phyloP scores from a whole-genome alignment of 2,329 filamentous ascomycete species.

The Colletotrichum lentis region DNA sequence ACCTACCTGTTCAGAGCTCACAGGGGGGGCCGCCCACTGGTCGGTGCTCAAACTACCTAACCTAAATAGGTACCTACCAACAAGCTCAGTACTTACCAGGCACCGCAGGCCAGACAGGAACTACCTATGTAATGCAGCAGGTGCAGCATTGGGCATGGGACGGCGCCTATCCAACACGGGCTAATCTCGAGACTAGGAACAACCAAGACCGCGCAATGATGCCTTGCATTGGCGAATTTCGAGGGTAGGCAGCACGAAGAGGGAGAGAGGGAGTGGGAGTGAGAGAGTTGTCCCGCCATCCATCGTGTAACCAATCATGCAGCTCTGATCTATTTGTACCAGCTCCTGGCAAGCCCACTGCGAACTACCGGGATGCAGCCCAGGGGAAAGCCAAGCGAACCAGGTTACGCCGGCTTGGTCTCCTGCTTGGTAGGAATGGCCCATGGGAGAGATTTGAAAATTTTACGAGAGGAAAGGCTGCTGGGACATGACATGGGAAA shows the following conservation, averaged over 20 bases:
- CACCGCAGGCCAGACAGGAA: neutral
- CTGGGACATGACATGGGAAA: conserved; percentile 35
- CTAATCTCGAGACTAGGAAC: neutral
- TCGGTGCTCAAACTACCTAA: neutral
- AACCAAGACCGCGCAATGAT: conserved; percentile 7
- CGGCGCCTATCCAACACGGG: conserved; percentile 10
- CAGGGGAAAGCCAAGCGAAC: conserved; percentile 19
- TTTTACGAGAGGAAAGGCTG: conserved; percentile 29
- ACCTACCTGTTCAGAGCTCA: too few relatives aligned
- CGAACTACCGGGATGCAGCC: conserved; percentile 20
- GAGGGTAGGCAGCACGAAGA: neutral
- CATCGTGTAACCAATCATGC: conserved; percentile 15
- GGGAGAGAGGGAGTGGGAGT: neutral
- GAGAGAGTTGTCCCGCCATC: neutral
- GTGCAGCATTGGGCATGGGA: conserved; percentile 2
- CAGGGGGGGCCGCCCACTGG: neutral
- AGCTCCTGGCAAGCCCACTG: conserved; percentile 26
- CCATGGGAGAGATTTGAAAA: conserved; percentile 28
- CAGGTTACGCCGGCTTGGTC: conserved; percentile 17
- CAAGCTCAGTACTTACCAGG: conserved; percentile 3
- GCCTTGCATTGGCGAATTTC: conserved; percentile 16
- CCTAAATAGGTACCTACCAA: too few relatives aligned
- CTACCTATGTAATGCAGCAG: conserved; percentile 2
- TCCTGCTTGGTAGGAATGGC: conserved; percentile 6
- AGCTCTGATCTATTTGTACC: neutral